Base-by-base conservation (phyloP, 306 rosid genomes). In the Malus orientalis region DNA sequence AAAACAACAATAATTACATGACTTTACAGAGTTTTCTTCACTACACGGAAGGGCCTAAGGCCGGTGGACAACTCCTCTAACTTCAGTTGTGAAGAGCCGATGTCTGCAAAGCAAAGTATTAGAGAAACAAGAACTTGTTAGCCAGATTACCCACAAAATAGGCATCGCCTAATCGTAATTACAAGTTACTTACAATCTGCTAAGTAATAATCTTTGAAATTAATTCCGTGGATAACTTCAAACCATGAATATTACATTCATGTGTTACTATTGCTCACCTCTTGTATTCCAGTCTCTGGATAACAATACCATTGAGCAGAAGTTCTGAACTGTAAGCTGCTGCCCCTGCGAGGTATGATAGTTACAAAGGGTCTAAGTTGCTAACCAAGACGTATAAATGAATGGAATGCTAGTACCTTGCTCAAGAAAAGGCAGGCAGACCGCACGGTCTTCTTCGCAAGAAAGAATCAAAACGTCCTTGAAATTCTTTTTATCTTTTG, bases 281-380 rank as follows among this genome's bases (percentile, higher is more conserved):
- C 81, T 92, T 89, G 80, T 85, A 90, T 54, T 92, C 96, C 88
- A 95, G 86, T 88, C 79, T 95, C 87, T 95, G 98, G 20, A 85
- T 88, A 75, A 95, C 96, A 58, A 95, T 88, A 74, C 98, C 98
- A 76, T 92, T 95, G 71, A 92, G 82, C 71, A 95, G 77, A 67
- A 95, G 89, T 87, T 95, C 97, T 18, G 97, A 92, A 77, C 86
- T 88, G 83, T 88, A 90, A 60, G 84, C 88, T 67, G 81, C 47
- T 53, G 81, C 86, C 63, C 97, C 98, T 95, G 92, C 84, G 85
- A 49, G 45, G 69, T 85, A 86, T 81, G 67, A 82, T 76, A 13
- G 75, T 60, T 69, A 75, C 87, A 79, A 79, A 81, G 70, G 51
- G 81, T 82, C 85, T 14, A 84, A 58, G 65, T 78, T 23, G 84